A percentile compares a stretch with the other conserved stretches of the same genome.
These are phyloP conservation scores for Acidomyces sp. DNA, from an alignment of 495 filamentous ascomycete species.

Conservation along the genomic window DNA sequence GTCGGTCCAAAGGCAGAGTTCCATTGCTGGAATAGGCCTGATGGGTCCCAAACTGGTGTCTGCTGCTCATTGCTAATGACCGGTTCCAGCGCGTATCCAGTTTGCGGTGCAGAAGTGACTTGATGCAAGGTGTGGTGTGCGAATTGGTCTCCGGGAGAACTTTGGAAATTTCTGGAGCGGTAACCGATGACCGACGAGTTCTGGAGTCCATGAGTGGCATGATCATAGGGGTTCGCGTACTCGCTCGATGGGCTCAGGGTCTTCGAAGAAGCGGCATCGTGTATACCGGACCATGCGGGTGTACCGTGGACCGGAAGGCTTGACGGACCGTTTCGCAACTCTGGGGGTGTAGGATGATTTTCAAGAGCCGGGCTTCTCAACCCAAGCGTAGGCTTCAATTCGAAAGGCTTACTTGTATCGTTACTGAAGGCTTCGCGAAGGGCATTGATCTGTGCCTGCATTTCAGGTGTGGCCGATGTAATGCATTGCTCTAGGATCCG, in stretches of 20 bases:
- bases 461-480: slow-evolving; percentile 84
- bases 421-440: slow-evolving; percentile 87
- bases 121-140: background rate
- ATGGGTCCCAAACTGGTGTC: slow-evolving; percentile 67
- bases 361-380: slow-evolving; percentile 65
- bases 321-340: background rate
- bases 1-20: slow-evolving; percentile 75
- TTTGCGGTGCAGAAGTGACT: slow-evolving; percentile 9
- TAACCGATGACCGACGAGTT: background rate
- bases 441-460: slow-evolving; percentile 81
- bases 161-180: background rate
- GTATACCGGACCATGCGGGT: slow-evolving; percentile 7
- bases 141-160: background rate
- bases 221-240: slow-evolving; percentile 8
- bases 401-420: slow-evolving; percentile 72
- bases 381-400: slow-evolving; percentile 76
- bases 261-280: slow-evolving; percentile 5
- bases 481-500: slow-evolving; percentile 80
- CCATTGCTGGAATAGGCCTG: slow-evolving; percentile 93
- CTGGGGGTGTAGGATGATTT: slow-evolving; percentile 28
- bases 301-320: slow-evolving; percentile 3
- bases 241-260: slow-evolving; percentile 11
- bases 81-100: slow-evolving; percentile 6
- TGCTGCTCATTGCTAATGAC: slow-evolving; percentile 20
- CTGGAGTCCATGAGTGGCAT: background rate